Base-by-base conservation (phyloP, 345 rosid species). In the Populus ilicifolia region DNA sequence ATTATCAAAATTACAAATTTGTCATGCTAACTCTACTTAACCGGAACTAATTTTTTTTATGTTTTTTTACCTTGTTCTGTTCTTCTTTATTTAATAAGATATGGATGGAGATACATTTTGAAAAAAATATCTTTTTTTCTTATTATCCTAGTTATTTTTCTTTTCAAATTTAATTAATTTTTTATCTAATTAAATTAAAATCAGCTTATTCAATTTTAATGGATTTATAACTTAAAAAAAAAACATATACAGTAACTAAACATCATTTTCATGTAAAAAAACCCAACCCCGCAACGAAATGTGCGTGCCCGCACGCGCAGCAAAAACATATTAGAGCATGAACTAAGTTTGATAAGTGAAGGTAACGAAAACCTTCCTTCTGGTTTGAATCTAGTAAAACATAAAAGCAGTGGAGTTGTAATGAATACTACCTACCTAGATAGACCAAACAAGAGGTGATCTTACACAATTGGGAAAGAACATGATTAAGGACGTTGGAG, bases 401-500 rank as follows among this genome's bases (percentile, higher is more conserved):
- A 1, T 23, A 23, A 9, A n/a, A 8, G 23, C 25, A 54, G n/a
- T 54, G 61, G 61, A 23, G 29, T 5, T 10, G 63, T 3, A 59
- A 59, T 59, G 63, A 59, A 59, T 10, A 30, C 41, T 35, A 65
- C 69, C 33, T 65, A 5, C 4, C 64, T 59, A 10, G 29, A 59
- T n/a, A n/a, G 64, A 59, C 14, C 64, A n/a, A 23, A 59, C 62
- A 12, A 23, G 4, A 59, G 11, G 64, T 59, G 12, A n/a, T 41
- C 17, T 39, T 30, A 73, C 43, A 36, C 39, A 61, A 27, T 41
- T 21, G 75, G 38, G 25, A 59, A 67, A 73, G 48, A 70, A 65
- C 27, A 84, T 74, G 30, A 75, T 64, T 56, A 17, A 50, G 38
- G 62, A 16, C 56, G 74, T 39, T 70, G 69, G 72, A 38, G 67